phyloP scores from a whole-genome alignment of 257 asterid species.

The Nicotiana paniculata region DNA sequence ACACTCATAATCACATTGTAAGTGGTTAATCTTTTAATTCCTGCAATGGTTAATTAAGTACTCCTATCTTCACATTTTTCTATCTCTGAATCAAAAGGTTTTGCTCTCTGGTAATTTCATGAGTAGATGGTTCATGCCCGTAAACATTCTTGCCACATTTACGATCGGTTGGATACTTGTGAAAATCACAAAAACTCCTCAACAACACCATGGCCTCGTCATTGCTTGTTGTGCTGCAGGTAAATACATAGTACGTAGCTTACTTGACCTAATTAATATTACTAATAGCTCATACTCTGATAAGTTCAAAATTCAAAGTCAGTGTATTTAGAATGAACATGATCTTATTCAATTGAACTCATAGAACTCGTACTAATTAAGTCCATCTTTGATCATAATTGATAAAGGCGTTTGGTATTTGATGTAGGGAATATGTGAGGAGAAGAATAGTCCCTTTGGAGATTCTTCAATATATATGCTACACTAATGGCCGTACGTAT shows the following conservation, averaged over 20 bases:
- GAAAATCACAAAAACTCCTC: slow-evolving; percentile 16
- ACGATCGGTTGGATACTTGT: slow-evolving; percentile 27
- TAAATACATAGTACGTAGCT: background rate
- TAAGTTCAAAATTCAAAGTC: too few species aligned
- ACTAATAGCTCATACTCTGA: too few species aligned
- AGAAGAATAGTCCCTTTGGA: slow-evolving; percentile 21
- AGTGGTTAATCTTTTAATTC: too few species aligned
- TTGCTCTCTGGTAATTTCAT: background rate
- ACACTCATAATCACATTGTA: too few species aligned
- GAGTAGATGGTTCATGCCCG: slow-evolving; percentile 29
- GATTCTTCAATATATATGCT: slow-evolving; percentile 14
- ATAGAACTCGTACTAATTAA: too few species aligned
- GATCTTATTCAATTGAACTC: too few species aligned
- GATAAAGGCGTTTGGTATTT: background rate
- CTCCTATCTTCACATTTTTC: too few species aligned
- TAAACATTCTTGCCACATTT: slow-evolving; percentile 24
- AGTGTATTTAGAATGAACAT: too few species aligned
- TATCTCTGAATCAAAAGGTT: too few species aligned
- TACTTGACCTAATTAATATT: too few species aligned
- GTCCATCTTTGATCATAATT: background rate
- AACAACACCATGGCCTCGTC: slow-evolving; percentile 26
- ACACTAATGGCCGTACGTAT: slow-evolving; percentile 17
- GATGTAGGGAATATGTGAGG: slow-evolving; percentile 6
- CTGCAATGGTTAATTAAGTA: too few species aligned
- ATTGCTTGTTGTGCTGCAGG: slow-evolving; percentile 38